Evolutionary conservation across 2,329 filamentous ascomycete genomes (phyloP), one percentile per base, ranked within the genome.

Genomic region (Sarocladium kiliense): DNA sequence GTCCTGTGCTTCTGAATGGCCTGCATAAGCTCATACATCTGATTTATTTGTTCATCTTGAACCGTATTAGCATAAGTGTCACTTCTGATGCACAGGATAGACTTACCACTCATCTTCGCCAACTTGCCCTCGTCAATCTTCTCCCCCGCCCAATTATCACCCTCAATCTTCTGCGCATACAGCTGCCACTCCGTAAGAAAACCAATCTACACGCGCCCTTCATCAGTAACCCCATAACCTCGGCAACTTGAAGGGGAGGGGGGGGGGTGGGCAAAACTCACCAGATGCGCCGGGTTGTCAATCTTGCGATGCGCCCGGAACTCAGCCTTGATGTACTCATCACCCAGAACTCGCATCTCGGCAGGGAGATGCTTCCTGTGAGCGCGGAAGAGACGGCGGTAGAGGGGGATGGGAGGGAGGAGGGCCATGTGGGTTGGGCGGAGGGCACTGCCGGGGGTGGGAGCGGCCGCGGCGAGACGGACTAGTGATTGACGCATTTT

Each of bases 151-250:
- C 94, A 97, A 0, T 79, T 71, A 54, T 96, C 87, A 0, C 92
- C 93, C 66, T 97, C 93, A 16, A 99, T 75, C 67, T 91, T 86
- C 68, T 99, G 93, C 2, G 91, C 92, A 67, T 97, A 99, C 54
- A 90, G 75, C 71, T 99, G 94, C 93, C 93, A 99, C 71, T 97
- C 92, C 0, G 89, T 93, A 62, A 99, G 78, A 70, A 99, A 99
- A 1, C 93, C 94, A 64, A 97, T 91, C 91, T 96, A 25, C 6
- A 5, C 14, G n/a, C 14, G n/a, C 16, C 19, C 12, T 16, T n/a
- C 5, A 14, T 53, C 14, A 44, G 41, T 16, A 9, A 11, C 26
- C n/a, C 2, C 30, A 32, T 32, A n/a, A 41, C 18, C 25, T 42
- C 26, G 30, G 54, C 16, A n/a, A n/a, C 14, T 26, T 25, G 30